These are phyloP conservation scores for Sporothrix curviconia DNA, from an alignment of 2,329 filamentous ascomycete species.

Conservation along the genomic window DNA sequence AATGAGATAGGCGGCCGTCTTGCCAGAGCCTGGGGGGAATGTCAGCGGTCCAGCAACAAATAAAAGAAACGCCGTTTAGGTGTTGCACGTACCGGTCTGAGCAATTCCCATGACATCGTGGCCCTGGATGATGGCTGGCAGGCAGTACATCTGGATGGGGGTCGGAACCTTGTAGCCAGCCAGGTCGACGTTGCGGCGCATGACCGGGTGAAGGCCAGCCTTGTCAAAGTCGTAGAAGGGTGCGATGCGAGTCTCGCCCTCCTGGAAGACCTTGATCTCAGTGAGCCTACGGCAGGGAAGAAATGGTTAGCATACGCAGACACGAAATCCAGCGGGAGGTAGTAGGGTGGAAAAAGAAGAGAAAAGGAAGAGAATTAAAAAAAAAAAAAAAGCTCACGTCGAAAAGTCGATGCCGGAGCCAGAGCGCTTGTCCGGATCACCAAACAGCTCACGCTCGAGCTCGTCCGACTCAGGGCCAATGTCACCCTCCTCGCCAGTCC, in stretches of 20 bases:
- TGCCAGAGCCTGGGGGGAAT: conserved; percentile 68
- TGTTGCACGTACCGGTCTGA: conserved; percentile 68
- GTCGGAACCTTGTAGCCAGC: conserved; percentile 68
- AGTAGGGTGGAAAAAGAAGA: not conserved
- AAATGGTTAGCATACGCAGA: conserved; percentile 9
- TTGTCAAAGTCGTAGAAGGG: conserved; percentile 58
- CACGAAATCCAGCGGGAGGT: not conserved
- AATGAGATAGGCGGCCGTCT: conserved; percentile 88
- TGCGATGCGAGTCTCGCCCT: conserved; percentile 45
- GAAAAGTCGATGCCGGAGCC: conserved; percentile 56
- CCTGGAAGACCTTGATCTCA: conserved; percentile 49
- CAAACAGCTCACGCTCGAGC: conserved; percentile 73
- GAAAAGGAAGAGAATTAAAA: conserved; percentile 9
- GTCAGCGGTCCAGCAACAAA: not conserved
- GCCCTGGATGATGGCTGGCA: conserved; percentile 70
- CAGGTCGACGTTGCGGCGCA: conserved; percentile 69
- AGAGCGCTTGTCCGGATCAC: conserved; percentile 42
- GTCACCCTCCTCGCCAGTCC: conserved; percentile 79
- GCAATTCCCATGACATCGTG: conserved; percentile 83
- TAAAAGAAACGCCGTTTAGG: not conserved
- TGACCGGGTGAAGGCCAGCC: conserved; percentile 77
- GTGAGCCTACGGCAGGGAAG: conserved; percentile 40
- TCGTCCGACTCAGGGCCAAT: conserved; percentile 64
- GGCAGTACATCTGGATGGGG: conserved; percentile 77
- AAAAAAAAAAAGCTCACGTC: conserved; percentile 23